Evolutionary conservation across 495 filamentous ascomycete species (phyloP).

Genomic region (Cenococcum geophilum): DNA sequence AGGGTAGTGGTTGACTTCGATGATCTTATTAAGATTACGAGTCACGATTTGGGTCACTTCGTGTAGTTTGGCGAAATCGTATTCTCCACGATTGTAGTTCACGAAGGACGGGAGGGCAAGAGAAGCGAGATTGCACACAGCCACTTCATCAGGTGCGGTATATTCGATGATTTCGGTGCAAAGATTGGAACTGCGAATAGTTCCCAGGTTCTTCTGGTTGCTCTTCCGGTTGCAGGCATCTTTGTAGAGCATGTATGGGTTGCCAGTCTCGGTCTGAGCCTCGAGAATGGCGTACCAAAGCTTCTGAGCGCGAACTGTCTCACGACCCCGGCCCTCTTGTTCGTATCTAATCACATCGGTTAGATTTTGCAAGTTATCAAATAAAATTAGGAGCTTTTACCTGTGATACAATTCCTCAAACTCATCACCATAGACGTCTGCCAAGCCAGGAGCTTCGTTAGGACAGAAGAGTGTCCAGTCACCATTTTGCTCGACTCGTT

Average conservation of each 20-base stretch:
- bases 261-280: conserved; percentile 96
- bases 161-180: conserved; percentile 99
- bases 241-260: conserved; percentile 99
- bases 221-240: conserved; percentile 97
- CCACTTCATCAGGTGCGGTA: conserved; percentile 92
- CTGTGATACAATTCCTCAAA: conserved; percentile 92
- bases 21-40: conserved; percentile 93
- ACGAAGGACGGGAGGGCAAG: conserved; percentile 86
- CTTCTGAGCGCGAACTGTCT: conserved; percentile 93
- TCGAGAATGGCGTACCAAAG: conserved; percentile 98
- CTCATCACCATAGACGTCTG: conserved; percentile 95
- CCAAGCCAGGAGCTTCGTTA: conserved; percentile 87
- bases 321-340: conserved; percentile 77
- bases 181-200: conserved; percentile 95
- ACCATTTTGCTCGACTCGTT: conserved; percentile 89
- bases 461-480: conserved; percentile 98
- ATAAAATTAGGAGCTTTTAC: conserved; percentile 25
- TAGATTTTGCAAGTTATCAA: background rate
- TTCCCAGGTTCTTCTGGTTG: conserved; percentile 99
- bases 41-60: conserved; percentile 85
- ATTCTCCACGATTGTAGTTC: conserved; percentile 70
- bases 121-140: conserved; percentile 96
- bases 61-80: conserved; percentile 93
- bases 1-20: conserved; percentile 95
- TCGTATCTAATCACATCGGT: conserved; percentile 56